Evolutionary conservation across 2,329 filamentous ascomycete genomes (phyloP), one percentile per base, ranked within the genome.

Genomic region (Alternaria sp.): DNA sequence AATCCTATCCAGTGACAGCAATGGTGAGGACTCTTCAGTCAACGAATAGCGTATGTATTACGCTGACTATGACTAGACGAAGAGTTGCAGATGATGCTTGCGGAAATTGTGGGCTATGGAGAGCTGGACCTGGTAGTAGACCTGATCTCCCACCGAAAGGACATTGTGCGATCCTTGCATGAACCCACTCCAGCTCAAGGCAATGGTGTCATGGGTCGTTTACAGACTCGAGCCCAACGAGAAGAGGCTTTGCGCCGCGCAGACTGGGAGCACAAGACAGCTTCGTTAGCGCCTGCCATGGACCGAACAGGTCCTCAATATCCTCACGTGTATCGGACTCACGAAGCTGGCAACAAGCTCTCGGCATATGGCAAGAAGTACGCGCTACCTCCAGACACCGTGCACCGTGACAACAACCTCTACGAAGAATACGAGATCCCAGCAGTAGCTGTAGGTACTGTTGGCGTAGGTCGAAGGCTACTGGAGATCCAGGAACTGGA

Each of bases 91-190:
- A 93, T 93, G 72, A 88, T 89, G 39, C 83, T 99, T 34, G 92
- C 91, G 0, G 95, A 99, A 69, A 86, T 97, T 41, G 83, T 99
- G 60, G 95, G 96, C 0, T 98, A 94, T 70, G 93, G 95, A 68
- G 92, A 98, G 72, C 82, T 99, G 17, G 94, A 99, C 65, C 88
- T 99, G 69, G 90, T 98, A 52, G 93, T 93, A 62, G 92, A 97
- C 62, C 81, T 98, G n/a, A 89, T 98, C 51, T 85, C 88, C 2
- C 88, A 94, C 74, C 87, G 93, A 51, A 81, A 85, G 51, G 86
- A 91, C 44, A 86, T 98, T 42, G 77, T 52, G 5, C 68, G 70
- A 21, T 70, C 75, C 5, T 53, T 73, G 26, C 69, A 67, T 60
- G 72, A 67, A 46, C 61, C 62, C 7, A 54, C 56, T 24, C 44